Evolutionary conservation across 2,329 filamentous ascomycete species (phyloP), one percentile per base, ranked within the genome.

Genomic region (Arthrobotrys pseudoclavata): DNA sequence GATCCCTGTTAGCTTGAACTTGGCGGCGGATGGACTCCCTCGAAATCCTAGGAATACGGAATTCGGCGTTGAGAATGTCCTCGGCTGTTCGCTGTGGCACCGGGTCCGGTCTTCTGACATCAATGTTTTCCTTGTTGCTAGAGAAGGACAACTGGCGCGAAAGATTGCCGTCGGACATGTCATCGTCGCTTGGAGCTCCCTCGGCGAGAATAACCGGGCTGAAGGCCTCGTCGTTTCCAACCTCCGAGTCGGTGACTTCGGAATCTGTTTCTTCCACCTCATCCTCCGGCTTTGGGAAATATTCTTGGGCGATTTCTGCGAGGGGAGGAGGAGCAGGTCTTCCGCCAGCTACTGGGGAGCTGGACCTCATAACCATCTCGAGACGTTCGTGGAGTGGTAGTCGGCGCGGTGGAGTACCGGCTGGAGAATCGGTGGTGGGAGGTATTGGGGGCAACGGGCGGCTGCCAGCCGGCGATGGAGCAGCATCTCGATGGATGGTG

Each of bases 11-110:
- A 83, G 83, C 92, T 83, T 96, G 93, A 69, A 97, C 91, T 79
- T 95, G 93, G 66, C 92, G 91, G 81, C 98, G 86, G 80, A 98
- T 98, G 0, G 94, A 97, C 83, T 98, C 96, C 42, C 95, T 89
- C 7, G 95, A 97, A 82, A 98, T 97, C 68, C 91, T 91, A 10
- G 92, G 87, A 22, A 79, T 69, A 48, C 57, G 67, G 77, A 60
- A 79, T 52, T 57, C 78, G 45, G 50, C 69, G 52, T 76, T 53
- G 71, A 77, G 45, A 53, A 79, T 61, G n/a, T 70, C 83, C 4
- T 83, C 80, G 1, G 83, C 74, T 22, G 40, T 67, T 20, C 24
- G 60, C 1, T 13, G 12, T n/a, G 63, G 63, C n/a, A 26, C 53
- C 20, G 50, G 61, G n/a, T 77, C 74, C 12, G 74, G 74, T 31